These are phyloP conservation scores for Starmerella stellata DNA, from an alignment of 805 yeast species.

Conservation along the genomic window DNA sequence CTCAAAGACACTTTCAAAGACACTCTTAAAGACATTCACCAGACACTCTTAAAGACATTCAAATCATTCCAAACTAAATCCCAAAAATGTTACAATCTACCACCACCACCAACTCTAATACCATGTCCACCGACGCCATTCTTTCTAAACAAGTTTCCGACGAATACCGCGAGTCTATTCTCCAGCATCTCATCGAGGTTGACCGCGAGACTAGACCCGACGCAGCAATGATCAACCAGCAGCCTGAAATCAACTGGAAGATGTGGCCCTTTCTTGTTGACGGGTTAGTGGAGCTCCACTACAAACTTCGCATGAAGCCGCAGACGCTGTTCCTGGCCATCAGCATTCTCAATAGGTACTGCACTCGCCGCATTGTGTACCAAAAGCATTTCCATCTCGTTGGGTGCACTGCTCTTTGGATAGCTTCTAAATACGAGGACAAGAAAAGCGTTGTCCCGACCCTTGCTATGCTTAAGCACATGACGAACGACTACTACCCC, in stretches of 20 bases:
- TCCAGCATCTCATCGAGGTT: slow-evolving; percentile 22
- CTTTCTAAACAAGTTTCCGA: slow-evolving; percentile 16
- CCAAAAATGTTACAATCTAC: neutral
- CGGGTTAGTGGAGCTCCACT: slow-evolving; percentile 47
- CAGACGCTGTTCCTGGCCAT: slow-evolving; percentile 52
- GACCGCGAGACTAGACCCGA: slow-evolving; percentile 31
- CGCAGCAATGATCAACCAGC: slow-evolving; percentile 52
- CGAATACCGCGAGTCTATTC: slow-evolving; percentile 25
- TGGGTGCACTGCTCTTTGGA: slow-evolving; percentile 82
- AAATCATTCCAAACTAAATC: neutral
- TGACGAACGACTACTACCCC: slow-evolving; percentile 47
- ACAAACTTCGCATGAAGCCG: slow-evolving; percentile 44
- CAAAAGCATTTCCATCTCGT: slow-evolving; percentile 74
- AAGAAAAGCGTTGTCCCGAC: slow-evolving; percentile 60
- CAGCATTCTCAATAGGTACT: slow-evolving; percentile 69
- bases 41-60: neutral
- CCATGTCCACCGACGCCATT: neutral
- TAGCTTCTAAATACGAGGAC: slow-evolving; percentile 62
- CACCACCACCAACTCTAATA: neutral
- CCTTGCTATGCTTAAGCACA: slow-evolving; percentile 45
- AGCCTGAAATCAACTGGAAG: slow-evolving; percentile 61
- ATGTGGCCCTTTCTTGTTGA: slow-evolving; percentile 58
- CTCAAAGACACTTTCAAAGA: neutral
- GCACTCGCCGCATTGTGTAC: slow-evolving; percentile 66
- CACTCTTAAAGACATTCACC: no score